Percentiles rank a stretch among this genome's conserved stretches.
These are phyloP conservation scores for Aschersonia sp. DNA, from an alignment of 2,329 filamentous ascomycete species.

Conservation along the genomic window DNA sequence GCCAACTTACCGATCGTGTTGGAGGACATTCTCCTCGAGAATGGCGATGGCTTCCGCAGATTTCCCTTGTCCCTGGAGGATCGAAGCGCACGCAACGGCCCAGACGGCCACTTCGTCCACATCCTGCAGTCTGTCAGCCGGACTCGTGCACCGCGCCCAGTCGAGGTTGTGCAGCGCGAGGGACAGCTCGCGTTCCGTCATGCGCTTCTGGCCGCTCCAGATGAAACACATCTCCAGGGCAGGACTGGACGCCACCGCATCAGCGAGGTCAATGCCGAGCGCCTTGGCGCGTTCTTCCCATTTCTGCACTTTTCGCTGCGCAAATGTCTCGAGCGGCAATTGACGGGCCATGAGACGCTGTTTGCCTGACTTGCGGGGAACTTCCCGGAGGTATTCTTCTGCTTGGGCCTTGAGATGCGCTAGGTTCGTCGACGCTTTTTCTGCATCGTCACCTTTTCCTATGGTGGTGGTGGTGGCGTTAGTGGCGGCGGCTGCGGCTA, in stretches of 20 bases:
- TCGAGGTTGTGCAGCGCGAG: conserved; percentile 46
- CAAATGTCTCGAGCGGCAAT: conserved; percentile 79
- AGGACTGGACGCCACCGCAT: conserved; percentile 70
- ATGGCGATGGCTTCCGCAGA: conserved; percentile 50
- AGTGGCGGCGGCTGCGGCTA: conserved; percentile 24
- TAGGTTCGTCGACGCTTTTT: too few relatives aligned
- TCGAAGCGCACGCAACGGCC: conserved; percentile 49
- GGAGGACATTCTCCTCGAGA: conserved; percentile 50
- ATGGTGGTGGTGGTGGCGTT: conserved; percentile 10
- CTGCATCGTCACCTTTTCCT: too few relatives aligned
- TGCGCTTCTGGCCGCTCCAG: conserved; percentile 80
- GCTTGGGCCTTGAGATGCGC: conserved; percentile 44
- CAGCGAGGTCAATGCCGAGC: conserved; percentile 53
- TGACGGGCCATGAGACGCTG: conserved; percentile 84
- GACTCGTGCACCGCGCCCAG: conserved; percentile 47
- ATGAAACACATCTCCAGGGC: conserved; percentile 86
- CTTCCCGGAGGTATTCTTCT: conserved; percentile 55
- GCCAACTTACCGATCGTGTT: conserved; percentile 41
- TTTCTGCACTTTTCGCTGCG: conserved; percentile 70
- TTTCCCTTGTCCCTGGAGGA: conserved; percentile 48
- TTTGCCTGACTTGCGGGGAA: conserved; percentile 61
- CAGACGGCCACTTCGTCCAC: conserved; percentile 50
- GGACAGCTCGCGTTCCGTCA: conserved; percentile 52
- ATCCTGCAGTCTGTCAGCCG: conserved; percentile 26
- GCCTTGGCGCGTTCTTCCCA: conserved; percentile 68